Evolutionary conservation across 2,329 filamentous ascomycete species (phyloP).

Genomic region (Alternaria arbusti): DNA sequence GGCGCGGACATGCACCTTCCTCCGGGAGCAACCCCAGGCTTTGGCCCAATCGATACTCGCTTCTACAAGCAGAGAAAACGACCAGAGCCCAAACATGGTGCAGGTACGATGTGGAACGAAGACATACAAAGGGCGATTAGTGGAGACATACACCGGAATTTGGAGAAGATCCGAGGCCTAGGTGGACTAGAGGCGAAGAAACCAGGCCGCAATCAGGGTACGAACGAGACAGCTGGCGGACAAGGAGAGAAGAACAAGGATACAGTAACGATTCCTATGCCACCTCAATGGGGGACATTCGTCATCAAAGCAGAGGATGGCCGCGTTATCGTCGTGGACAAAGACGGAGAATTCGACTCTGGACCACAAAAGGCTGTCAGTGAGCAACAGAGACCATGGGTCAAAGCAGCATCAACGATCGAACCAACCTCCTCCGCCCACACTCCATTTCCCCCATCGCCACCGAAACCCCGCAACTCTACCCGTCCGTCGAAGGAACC

Average conservation of each 20-base stretch:
- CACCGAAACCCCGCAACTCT: not conserved
- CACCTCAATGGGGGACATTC: constrained; percentile 28
- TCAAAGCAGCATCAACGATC: constrained; percentile 10
- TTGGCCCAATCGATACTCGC: constrained; percentile 17
- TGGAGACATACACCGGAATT: constrained; percentile 28
- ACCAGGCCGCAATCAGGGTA: not conserved
- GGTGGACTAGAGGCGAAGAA: constrained; percentile 13
- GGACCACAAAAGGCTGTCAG: constrained; percentile 7
- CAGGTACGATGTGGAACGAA: constrained; percentile 21
- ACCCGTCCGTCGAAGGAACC: not conserved
- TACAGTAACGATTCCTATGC: constrained; percentile 22
- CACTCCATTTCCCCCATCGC: not conserved
- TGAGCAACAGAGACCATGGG: constrained; percentile 11
- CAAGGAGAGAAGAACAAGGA: constrained; percentile 10
- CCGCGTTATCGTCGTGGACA: constrained; percentile 36
- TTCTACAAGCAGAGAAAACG: constrained; percentile 24
- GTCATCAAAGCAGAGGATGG: constrained; percentile 33
- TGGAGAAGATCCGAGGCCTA: constrained; percentile 17
- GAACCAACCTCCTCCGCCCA: not conserved
- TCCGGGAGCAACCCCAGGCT: constrained; percentile 5
- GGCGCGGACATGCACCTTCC: constrained; percentile 26
- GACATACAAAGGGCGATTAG: constrained; percentile 28
- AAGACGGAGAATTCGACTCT: constrained; percentile 35
- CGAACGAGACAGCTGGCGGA: not conserved
- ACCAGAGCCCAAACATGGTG: not conserved